Base-by-base conservation (phyloP, 805 yeast species). In the Suhomyces tanzawaensis region DNA sequence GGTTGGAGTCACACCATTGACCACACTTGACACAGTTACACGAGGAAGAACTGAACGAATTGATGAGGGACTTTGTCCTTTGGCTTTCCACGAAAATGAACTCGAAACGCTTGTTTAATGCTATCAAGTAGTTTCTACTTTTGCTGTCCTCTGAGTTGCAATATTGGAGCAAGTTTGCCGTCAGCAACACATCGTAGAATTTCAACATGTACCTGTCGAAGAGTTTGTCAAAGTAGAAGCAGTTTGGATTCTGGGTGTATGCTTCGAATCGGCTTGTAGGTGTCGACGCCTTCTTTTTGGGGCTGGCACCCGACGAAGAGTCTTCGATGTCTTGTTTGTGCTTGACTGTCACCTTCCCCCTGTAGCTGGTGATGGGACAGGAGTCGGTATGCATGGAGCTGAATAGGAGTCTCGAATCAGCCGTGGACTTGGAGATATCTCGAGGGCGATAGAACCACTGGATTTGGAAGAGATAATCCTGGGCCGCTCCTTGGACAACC, bases 371-470 rank as follows among this genome's bases (percentile, higher is more conserved):
- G 3, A 89, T 53, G 0, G 96, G 95, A 46, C 96, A 87, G 5
- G 77, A 66, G 57, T 86, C 96, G 19, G 85, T 76, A 54, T 90
- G 95, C 80, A 88, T 77, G 0, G 96, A 85, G 0, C 93, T 93
- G 55, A 72, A 88, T 7, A 91, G 61, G 33, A 85, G 59, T 39
- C 99, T 71, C 7, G 96, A 74, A 59, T 89, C 95, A 3, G 69
- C 55, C 2, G 82, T 62, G 19, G 74, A 72, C 39, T 82, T 77
- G 41, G 84, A 79, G 25, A 90, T 82, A 55, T 89, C 97, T 41
- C 90, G 64, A 1, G 96, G 91, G 34, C 99, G 71, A 55, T 88
- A 87, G 60, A 82, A 84, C 97, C 97, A 90, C 61, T 90, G 90
- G 47, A 91, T 81, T 44, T 80, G 81, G 48, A 87, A 77, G 41